Conservation (phyloP, 2,329 filamentous ascomycete genomes). For the Trichoderma harzianum region DNA sequence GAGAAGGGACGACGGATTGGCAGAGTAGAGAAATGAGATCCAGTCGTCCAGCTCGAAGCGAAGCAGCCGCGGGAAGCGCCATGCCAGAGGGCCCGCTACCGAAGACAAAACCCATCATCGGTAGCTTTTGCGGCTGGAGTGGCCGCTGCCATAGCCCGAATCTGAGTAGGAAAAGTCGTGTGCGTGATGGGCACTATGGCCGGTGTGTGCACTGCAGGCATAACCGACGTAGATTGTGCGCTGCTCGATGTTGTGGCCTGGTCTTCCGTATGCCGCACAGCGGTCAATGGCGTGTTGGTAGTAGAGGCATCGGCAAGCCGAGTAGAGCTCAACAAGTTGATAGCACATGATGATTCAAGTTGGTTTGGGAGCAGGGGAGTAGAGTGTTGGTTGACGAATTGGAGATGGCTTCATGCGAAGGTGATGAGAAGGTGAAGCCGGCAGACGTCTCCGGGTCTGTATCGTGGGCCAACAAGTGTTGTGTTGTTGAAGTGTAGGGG, state of each 20-base stretch:
- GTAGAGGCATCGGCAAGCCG: conserved; percentile 83
- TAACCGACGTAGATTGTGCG: conserved; percentile 81
- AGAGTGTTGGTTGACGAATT: conserved; percentile 1
- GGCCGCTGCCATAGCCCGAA: conserved; percentile 52
- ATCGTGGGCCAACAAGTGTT: conserved; percentile 13
- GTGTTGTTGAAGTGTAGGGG: not conserved
- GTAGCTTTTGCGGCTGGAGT: conserved; percentile 44
- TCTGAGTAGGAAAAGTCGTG: conserved; percentile 47
- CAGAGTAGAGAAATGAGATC: conserved; percentile 48
- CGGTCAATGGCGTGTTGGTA: conserved; percentile 83
- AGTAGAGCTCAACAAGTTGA: conserved; percentile 80
- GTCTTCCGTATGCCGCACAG: conserved; percentile 70
- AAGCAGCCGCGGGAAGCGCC: conserved; percentile 40
- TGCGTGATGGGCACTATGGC: conserved; percentile 38
- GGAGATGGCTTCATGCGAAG: not conserved
- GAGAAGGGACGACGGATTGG: conserved; percentile 47
- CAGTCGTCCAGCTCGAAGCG: conserved; percentile 45
- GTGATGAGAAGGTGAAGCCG: not conserved
- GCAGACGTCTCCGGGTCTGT: not conserved
- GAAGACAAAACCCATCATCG: conserved; percentile 55
- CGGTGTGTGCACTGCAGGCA: conserved; percentile 52
- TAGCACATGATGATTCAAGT: conserved; percentile 67
- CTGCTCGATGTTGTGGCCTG: conserved; percentile 68
- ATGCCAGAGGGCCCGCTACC: conserved; percentile 43
- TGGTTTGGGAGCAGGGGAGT: not conserved